Percentiles rank a stretch among this genome's conserved stretches.
Conservation (phyloP, 352 stramenopile genomes). For the Globisporangium uncinulatum region DNA sequence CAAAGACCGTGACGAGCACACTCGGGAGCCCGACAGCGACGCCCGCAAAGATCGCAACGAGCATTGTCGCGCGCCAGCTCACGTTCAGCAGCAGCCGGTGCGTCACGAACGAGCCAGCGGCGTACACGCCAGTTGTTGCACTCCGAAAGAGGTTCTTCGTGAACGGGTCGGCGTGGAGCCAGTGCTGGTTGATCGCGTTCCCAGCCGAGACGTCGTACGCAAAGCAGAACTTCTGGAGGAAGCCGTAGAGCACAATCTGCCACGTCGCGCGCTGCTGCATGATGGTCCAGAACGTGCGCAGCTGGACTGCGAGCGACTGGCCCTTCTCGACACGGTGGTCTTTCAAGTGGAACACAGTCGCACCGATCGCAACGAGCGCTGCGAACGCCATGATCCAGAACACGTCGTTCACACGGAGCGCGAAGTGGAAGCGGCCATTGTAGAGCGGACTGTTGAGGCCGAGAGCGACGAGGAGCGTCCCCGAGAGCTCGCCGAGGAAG, state of each 20-base stretch:
- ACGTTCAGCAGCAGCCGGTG: conserved; percentile 48
- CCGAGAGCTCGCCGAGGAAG: conserved; percentile 46
- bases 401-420: conserved; percentile 33
- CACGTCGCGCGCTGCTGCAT: conserved; percentile 60
- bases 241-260: conserved; percentile 67
- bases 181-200: conserved; percentile 56
- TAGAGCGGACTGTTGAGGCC: conserved; percentile 59
- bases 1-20: conserved; percentile 46
- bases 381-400: conserved; percentile 30
- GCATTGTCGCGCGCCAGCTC: conserved; percentile 55
- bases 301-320: conserved; percentile 20
- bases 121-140: conserved; percentile 42
- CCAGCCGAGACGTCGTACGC: conserved; percentile 46
- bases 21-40: conserved; percentile 30
- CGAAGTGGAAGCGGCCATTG: conserved; percentile 39
- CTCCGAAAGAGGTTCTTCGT: conserved; percentile 55
- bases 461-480: conserved; percentile 45
- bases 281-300: conserved; percentile 46
- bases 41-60: conserved; percentile 36
- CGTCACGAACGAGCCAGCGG: conserved; percentile 46
- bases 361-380: conserved; percentile 23
- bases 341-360: conserved; percentile 34
- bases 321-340: conserved; percentile 24
- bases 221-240: conserved; percentile 65
- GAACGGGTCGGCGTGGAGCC: conserved; percentile 57